phyloP scores from a whole-genome alignment of 2,329 filamentous ascomycete species.

The Beauveria bassiana region DNA sequence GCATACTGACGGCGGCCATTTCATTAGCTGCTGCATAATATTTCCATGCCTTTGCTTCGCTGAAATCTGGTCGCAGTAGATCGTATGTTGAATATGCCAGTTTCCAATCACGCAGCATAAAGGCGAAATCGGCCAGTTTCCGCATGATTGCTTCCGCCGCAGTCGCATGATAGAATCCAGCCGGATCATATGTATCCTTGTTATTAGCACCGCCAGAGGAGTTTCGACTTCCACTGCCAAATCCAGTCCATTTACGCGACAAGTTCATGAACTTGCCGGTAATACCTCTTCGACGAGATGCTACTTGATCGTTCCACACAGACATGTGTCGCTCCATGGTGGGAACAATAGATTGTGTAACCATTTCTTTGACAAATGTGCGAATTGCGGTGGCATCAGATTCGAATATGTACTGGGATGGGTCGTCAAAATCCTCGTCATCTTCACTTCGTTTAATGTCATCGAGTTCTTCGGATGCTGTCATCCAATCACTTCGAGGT shows the following conservation, averaged over 20 bases:
- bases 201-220: conserved; percentile 44
- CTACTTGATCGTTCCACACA: conserved; percentile 95
- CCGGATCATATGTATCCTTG: conserved; percentile 67
- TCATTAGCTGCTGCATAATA: conserved; percentile 91
- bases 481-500: conserved; percentile 80
- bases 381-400: conserved; percentile 83
- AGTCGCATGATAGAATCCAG: conserved; percentile 78
- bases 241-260: conserved; percentile 81
- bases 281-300: conserved; percentile 79
- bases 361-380: conserved; percentile 87
- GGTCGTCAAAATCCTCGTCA: conserved; percentile 61
- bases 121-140: conserved; percentile 87
- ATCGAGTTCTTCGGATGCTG: conserved; percentile 74
- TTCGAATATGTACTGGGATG: conserved; percentile 77
- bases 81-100: conserved; percentile 89
- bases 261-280: conserved; percentile 91
- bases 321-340: conserved; percentile 91
- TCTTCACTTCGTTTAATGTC: conserved; percentile 62
- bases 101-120: conserved; percentile 96
- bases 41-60: conserved; percentile 93
- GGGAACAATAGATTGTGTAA: conserved; percentile 88
- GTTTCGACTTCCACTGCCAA: conserved; percentile 59
- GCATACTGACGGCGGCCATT: conserved; percentile 80
- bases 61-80: conserved; percentile 78
- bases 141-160: conserved; percentile 84